Percentiles rank a stretch among this genome's conserved stretches.
Conservation (phyloP, 257 asterid genomes). For the Datura wrightii region DNA sequence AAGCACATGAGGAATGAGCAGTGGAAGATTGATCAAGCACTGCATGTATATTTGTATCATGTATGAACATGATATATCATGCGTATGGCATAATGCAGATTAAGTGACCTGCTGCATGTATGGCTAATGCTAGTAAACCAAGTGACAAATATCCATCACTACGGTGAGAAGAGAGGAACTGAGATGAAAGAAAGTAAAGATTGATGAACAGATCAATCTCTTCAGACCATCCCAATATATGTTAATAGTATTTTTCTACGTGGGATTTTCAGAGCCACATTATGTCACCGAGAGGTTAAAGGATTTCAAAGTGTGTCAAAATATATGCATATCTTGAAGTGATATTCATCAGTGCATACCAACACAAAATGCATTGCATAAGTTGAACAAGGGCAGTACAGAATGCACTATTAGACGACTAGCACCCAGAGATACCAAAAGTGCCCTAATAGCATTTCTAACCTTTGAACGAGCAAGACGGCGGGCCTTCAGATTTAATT, state of each 20-base stretch:
- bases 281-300: neutral
- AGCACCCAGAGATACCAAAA: neutral
- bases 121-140: neutral
- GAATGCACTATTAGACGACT: neutral
- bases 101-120: neutral
- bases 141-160: neutral
- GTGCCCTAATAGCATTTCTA: neutral
- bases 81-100: neutral
- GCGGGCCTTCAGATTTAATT: slow-evolving; percentile 82
- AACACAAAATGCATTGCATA: neutral
- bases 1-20: neutral
- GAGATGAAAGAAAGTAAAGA: neutral
- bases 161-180: neutral
- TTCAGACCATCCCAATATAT: neutral
- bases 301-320: neutral
- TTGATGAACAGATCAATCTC: neutral
- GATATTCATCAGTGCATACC: neutral
- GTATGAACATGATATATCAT: neutral
- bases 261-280: neutral
- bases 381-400: neutral
- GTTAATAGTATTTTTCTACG: neutral
- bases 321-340: neutral
- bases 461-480: slow-evolving; percentile 98
- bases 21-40: neutral
- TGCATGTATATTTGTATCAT: neutral